Evolutionary conservation across 2,329 filamentous ascomycete genomes (phyloP).

Genomic region (Arthrinium phaeospermum): DNA sequence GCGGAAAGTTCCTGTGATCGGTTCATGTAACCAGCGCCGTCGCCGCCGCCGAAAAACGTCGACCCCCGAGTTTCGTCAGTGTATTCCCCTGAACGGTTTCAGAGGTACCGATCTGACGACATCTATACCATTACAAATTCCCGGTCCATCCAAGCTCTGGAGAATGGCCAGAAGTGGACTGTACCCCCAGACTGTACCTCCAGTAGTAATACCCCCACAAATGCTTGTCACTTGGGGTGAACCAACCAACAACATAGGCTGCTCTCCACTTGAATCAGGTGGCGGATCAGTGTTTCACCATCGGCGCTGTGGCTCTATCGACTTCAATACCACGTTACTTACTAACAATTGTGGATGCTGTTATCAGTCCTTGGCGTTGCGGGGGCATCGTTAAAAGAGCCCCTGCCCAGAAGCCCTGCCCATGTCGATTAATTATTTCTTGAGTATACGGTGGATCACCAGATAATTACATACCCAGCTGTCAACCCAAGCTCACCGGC

Average conservation of each 20-base stretch:
- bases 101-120: not conserved
- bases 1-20: not conserved
- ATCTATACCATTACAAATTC: not conserved
- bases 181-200: not conserved
- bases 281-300: constrained; percentile 3
- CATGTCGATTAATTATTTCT: too few relatives aligned
- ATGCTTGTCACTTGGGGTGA: not conserved
- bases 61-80: not conserved
- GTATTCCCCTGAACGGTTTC: not conserved
- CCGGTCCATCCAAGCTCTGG: not conserved
- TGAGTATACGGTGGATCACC: not conserved
- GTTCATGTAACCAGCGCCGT: not conserved
- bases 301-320: not conserved
- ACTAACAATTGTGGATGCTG: not conserved
- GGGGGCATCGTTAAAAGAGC: not conserved
- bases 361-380: not conserved
- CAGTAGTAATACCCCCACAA: not conserved
- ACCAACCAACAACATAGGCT: too few relatives aligned
- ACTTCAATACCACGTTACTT: not conserved
- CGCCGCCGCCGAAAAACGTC: not conserved
- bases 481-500: too few relatives aligned
- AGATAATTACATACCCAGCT: not conserved
- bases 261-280: constrained; percentile 1
- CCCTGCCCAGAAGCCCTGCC: too few relatives aligned
- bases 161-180: not conserved